phyloP scores from a whole-genome alignment of 2,329 filamentous ascomycete genomes.

The Anthostomella pinea region DNA sequence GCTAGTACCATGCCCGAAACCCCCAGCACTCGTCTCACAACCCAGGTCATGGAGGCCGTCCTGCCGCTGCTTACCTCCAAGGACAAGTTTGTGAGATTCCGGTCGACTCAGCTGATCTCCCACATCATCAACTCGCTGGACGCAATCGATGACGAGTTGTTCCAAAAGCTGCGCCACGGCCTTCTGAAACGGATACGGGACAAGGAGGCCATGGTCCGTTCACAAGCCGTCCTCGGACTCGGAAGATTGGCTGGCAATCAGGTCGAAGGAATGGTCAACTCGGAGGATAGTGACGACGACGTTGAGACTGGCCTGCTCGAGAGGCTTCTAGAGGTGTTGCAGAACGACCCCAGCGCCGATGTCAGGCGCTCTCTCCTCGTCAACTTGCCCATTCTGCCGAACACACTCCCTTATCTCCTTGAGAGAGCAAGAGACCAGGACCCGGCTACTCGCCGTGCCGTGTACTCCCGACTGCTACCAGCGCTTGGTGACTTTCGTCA shows the following conservation, averaged over 20 bases:
- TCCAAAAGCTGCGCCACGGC: conserved; percentile 74
- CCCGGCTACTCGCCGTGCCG: conserved; percentile 73
- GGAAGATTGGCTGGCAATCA: conserved; percentile 78
- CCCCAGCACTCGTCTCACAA: conserved; percentile 75
- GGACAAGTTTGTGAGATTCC: conserved; percentile 88
- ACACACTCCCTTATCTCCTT: conserved; percentile 80
- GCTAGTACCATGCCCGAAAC: conserved; percentile 75
- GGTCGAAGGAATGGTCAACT: conserved; percentile 65
- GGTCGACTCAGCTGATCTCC: conserved; percentile 84
- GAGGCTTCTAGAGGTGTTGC: conserved; percentile 82
- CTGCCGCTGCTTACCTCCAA: conserved; percentile 78
- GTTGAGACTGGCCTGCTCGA: conserved; percentile 68
- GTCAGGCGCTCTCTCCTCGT: conserved; percentile 84
- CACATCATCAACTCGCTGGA: conserved; percentile 92
- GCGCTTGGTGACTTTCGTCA: conserved; percentile 92
- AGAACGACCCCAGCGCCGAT: conserved; percentile 92
- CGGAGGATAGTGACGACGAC: conserved; percentile 69
- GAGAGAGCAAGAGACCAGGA: conserved; percentile 91
- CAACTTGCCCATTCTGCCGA: conserved; percentile 82
- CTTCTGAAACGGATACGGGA: conserved; percentile 85
- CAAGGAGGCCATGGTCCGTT: conserved; percentile 88
- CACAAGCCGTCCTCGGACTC: conserved; percentile 89
- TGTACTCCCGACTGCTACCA: conserved; percentile 85
- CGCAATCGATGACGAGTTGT: conserved; percentile 87
- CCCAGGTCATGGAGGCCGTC: conserved; percentile 68